Percentiles rank a stretch among this genome's conserved stretches.
phyloP scores from a whole-genome alignment of 768 basidiomycete species.

The Glaciozyma antarctica region DNA sequence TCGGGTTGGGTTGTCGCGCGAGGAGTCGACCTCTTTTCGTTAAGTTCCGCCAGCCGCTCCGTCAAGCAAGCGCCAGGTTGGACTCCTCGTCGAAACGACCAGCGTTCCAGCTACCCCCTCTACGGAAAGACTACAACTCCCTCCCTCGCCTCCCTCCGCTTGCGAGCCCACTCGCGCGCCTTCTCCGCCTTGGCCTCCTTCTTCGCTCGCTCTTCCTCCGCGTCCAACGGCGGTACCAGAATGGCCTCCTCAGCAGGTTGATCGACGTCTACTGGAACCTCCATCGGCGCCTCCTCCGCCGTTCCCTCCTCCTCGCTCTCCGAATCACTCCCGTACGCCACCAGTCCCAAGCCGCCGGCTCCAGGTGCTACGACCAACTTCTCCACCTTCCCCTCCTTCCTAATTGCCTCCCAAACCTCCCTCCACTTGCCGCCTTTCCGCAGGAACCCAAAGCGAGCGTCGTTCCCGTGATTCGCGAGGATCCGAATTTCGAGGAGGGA shows the following conservation, averaged over 20 bases:
- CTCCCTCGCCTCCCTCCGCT: slow-evolving; percentile 7
- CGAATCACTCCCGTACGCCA: slow-evolving; percentile 19
- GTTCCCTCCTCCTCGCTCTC: neutral
- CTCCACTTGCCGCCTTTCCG: slow-evolving; percentile 10
- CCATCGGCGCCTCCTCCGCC: neutral
- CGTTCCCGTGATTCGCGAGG: slow-evolving; percentile 70
- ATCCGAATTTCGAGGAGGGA: slow-evolving; percentile 79
- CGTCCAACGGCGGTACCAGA: neutral
- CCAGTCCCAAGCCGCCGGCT: slow-evolving; percentile 3
- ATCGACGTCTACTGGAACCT: neutral
- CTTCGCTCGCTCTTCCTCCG: neutral
- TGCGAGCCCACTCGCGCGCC: slow-evolving; percentile 3
- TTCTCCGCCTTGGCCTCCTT: slow-evolving; percentile 3
- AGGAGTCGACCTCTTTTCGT: too few species aligned
- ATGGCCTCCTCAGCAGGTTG: neutral
- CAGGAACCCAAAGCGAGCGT: slow-evolving; percentile 70
- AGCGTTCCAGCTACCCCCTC: neutral
- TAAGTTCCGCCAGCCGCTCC: too few species aligned
- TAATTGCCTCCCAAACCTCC: slow-evolving; percentile 15
- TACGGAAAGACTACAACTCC: neutral
- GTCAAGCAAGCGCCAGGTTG: too few species aligned
- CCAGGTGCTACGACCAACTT: neutral
- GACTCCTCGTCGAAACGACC: too few species aligned
- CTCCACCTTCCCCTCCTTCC: slow-evolving; percentile 7
- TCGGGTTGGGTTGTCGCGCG: too few species aligned